phyloP scores from a whole-genome alignment of 208 protist species.

The Leishmania aethiopica region DNA sequence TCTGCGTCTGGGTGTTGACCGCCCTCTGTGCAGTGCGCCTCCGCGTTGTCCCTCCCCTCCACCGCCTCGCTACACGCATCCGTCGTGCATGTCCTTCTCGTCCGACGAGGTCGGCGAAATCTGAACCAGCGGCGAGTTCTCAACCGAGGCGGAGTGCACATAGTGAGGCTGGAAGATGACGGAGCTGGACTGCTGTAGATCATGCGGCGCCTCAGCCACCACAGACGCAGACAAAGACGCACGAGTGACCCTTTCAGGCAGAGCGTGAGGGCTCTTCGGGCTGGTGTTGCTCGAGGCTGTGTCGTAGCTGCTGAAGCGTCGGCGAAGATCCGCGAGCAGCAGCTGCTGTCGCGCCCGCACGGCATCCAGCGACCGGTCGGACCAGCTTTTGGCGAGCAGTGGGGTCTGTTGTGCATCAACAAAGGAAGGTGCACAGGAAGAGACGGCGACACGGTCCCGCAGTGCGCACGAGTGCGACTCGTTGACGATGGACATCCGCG shows the following conservation, averaged over 20 bases:
- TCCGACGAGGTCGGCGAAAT: constrained; percentile 39
- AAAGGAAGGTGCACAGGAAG: neutral
- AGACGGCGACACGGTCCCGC: neutral
- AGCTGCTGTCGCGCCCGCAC: constrained; percentile 16
- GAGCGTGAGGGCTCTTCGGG: neutral
- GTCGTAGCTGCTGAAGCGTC: constrained; percentile 23
- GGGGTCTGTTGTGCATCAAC: neutral
- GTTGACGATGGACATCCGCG: neutral
- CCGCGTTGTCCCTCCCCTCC: neutral
- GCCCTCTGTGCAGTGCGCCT: neutral
- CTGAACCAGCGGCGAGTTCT: constrained; percentile 21
- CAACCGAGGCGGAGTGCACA: neutral
- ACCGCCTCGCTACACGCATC: neutral
- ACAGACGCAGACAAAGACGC: neutral
- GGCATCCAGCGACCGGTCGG: neutral
- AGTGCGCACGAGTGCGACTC: neutral
- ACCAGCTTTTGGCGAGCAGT: neutral
- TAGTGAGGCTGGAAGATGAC: constrained; percentile 2
- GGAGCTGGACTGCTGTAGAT: neutral
- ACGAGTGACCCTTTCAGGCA: neutral
- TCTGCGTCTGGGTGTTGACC: neutral
- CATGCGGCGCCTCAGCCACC: neutral
- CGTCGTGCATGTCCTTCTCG: constrained; percentile 1
- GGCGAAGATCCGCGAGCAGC: constrained; percentile 20
- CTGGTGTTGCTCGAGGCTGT: neutral